These are phyloP conservation scores for Nitzschia palea DNA, from an alignment of 108 stramenopile species.

Conservation along the genomic window DNA sequence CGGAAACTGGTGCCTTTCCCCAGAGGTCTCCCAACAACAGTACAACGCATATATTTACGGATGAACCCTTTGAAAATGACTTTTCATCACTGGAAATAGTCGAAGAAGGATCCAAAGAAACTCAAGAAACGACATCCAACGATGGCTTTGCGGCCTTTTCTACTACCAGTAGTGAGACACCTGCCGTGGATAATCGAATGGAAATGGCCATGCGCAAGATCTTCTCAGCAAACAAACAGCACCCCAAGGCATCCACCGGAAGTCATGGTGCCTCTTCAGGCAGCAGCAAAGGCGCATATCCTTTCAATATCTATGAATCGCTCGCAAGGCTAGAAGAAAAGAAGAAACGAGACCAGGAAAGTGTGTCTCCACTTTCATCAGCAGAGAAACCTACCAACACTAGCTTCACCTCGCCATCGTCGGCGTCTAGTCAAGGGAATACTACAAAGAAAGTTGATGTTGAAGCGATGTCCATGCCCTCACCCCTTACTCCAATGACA, in stretches of 20 bases:
- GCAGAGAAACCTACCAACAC: background rate
- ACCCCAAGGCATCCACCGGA: background rate
- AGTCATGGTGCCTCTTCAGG: background rate
- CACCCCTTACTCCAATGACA: constrained; percentile 7
- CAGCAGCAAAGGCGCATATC: constrained; percentile 6
- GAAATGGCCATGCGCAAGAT: constrained; percentile 4
- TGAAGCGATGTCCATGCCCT: constrained; percentile 8
- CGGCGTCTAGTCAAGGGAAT: background rate
- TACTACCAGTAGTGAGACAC: constrained; percentile 23
- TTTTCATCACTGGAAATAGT: constrained; percentile 16
- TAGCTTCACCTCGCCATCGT: background rate
- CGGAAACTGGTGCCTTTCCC: constrained; percentile 20
- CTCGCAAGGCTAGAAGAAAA: constrained; percentile 10
- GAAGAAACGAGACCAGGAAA: background rate
- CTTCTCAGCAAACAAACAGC: background rate
- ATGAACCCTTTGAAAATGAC: constrained; percentile 13
- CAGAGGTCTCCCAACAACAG: no score
- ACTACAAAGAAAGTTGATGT: background rate
- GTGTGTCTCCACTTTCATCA: background rate
- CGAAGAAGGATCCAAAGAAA: constrained; percentile 24
- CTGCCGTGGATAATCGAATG: constrained; percentile 20
- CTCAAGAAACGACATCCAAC: background rate
- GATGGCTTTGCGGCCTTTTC: constrained; percentile 21
- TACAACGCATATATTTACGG: constrained; percentile 12
- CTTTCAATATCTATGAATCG: constrained; percentile 25